phyloP scores from a whole-genome alignment of 1,284 basidiomycete species.

The Puccinia hordei region DNA sequence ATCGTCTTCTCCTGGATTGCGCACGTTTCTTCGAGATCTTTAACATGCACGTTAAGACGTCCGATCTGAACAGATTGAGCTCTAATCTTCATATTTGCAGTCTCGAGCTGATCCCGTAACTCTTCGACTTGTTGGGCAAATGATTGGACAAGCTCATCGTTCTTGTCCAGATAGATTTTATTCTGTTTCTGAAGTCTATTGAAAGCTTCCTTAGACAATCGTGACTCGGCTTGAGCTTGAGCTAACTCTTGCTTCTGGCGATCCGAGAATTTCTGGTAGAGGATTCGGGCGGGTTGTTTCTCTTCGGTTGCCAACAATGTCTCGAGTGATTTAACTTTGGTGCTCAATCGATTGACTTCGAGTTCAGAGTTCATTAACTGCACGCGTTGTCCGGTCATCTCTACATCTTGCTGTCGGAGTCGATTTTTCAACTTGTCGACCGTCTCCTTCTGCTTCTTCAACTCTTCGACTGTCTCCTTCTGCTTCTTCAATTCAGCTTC shows the following conservation, averaged over 20 bases:
- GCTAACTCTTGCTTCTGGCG: background rate
- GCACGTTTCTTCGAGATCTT: background rate
- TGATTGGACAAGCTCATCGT: slow-evolving; percentile 4
- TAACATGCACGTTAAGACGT: background rate
- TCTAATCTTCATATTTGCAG: background rate
- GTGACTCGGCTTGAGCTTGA: background rate
- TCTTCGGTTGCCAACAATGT: background rate
- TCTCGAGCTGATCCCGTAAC: background rate
- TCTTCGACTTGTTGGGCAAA: slow-evolving; percentile 3
- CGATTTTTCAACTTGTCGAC: background rate
- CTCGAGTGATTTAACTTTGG: background rate
- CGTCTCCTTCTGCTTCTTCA: background rate
- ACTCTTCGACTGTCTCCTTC: background rate
- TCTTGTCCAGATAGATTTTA: background rate
- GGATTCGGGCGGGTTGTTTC: slow-evolving; percentile 12
- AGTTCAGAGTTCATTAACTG: background rate
- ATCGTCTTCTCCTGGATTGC: background rate
- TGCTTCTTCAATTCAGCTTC: background rate
- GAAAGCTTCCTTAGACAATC: background rate
- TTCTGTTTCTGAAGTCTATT: slow-evolving; percentile 2
- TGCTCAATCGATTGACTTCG: background rate
- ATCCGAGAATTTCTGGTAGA: slow-evolving; percentile 1
- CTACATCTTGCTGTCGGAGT: background rate
- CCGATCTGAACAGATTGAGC: background rate
- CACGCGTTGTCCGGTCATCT: slow-evolving; percentile 5